Conservation (phyloP, 805 yeast species). For the Pichia eremophila region DNA sequence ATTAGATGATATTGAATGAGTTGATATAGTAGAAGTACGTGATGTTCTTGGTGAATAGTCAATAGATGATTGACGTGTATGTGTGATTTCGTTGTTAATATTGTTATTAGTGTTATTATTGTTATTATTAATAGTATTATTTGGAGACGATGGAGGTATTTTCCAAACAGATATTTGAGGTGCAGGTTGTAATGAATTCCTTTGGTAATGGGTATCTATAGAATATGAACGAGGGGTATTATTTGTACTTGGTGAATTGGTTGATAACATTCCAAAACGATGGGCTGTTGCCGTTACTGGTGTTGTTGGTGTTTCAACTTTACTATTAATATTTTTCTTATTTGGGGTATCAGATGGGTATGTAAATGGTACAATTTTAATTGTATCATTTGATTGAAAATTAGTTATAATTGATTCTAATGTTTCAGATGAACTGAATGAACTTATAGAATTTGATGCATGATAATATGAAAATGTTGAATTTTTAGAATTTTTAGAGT, state of each 20-base stretch:
- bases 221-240: too few relatives aligned
- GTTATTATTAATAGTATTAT: background rate
- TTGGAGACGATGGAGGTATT: background rate
- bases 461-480: background rate
- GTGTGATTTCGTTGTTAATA: too few relatives aligned
- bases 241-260: background rate
- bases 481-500: background rate
- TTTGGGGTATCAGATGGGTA: background rate
- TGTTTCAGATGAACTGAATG: background rate
- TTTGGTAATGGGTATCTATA: background rate
- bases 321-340: background rate
- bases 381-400: background rate
- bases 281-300: constrained; percentile 10
- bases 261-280: constrained; percentile 1
- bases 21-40: too few relatives aligned
- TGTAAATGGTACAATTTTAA: background rate
- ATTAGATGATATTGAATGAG: background rate
- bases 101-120: too few relatives aligned
- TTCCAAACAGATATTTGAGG: constrained; percentile 1
- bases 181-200: background rate
- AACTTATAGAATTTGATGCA: background rate
- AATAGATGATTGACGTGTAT: too few relatives aligned
- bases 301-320: background rate
- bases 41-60: too few relatives aligned
- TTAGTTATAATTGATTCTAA: background rate